These are phyloP conservation scores for Helianthus tuberosus DNA, from an alignment of 129 eudicot genomes.

Conservation along the genomic window DNA sequence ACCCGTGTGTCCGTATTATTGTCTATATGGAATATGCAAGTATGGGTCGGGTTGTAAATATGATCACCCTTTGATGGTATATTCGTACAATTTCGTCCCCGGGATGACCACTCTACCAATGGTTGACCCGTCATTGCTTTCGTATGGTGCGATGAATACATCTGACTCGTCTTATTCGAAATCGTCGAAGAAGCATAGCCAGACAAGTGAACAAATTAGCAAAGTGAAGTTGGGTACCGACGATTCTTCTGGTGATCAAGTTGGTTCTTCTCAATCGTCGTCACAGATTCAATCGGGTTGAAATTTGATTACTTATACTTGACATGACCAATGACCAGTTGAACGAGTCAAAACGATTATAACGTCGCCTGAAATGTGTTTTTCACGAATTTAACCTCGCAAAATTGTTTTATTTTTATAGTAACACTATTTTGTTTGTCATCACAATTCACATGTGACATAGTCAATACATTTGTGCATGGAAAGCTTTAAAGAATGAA, in stretches of 20 bases:
- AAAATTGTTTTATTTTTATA: background rate
- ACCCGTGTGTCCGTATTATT: slow-evolving; percentile 59
- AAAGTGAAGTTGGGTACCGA: slow-evolving; percentile 22
- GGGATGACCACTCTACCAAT: slow-evolving; percentile 42
- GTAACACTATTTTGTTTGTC: background rate
- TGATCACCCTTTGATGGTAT: slow-evolving; percentile 73
- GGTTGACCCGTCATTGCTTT: slow-evolving; percentile 29
- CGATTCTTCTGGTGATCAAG: slow-evolving; percentile 39
- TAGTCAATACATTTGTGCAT: background rate
- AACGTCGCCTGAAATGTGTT: background rate
- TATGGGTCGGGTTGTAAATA: slow-evolving; percentile 70
- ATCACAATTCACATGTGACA: background rate
- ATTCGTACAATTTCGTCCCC: slow-evolving; percentile 39
- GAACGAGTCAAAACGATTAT: background rate
- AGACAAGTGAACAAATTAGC: slow-evolving; percentile 33
- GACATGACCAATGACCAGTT: too few relatives aligned
- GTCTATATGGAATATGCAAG: slow-evolving; percentile 67
- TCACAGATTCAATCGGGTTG: slow-evolving; percentile 33
- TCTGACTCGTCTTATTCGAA: slow-evolving; percentile 39
- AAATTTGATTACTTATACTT: too few relatives aligned
- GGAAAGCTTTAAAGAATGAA: slow-evolving; percentile 4
- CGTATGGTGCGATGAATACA: slow-evolving; percentile 37
- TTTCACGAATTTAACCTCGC: background rate
- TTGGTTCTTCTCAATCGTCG: slow-evolving; percentile 36
- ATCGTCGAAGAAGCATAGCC: slow-evolving; percentile 40